Base-by-base conservation (phyloP, 1,284 basidiomycete species). In the Heterobasidion occidentale region DNA sequence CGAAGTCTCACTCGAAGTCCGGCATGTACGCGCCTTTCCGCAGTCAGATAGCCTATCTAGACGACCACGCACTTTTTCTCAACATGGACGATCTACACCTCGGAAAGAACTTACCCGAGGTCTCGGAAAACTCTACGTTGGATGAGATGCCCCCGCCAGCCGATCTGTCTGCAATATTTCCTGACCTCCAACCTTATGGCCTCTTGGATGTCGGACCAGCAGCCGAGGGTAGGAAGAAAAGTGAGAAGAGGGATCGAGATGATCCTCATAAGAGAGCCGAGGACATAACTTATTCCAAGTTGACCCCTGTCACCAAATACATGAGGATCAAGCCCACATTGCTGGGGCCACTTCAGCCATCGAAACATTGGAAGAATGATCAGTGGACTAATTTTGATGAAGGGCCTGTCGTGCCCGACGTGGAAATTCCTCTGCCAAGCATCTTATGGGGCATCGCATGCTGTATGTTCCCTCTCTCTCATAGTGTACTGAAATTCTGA, bases 241-340 rank as follows among this genome's bases (percentile, higher is more conserved):
- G 59, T 8, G 60, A 55, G 50, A 60, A 54, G 56, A 74, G 73
- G 1, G 86, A 88, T 59, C 80, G 72, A 60, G 85, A 90, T 58
- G 88, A 88, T 63, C 80, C 83, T n/a, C 81, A 77, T 61, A 86
- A 78, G 65, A 76, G 88, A 44, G 63, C 74, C 0, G 88, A 90
- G 58, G 86, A 88, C 52, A 77, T 79, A n/a, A 79, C 79, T 8
- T 82, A 82, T 62, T 81, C 78, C 20, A 89, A 83, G 65, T 70
- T 90, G 35, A 78, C 77, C 49, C 82, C 84, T n/a, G 72, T 80
- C 42, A 80, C 78, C 49, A 74, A 75, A 57, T 90, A 88, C 68
- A 90, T 88, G 84, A 67, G 76, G 52, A 70, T 71, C 35, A 88
- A 85, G 65, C 85, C 86, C 5, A 87, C 84, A 1, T 72, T 91